Conservation (phyloP, 2,329 filamentous ascomycete species). For the Pseudogymnoascus sp. region DNA sequence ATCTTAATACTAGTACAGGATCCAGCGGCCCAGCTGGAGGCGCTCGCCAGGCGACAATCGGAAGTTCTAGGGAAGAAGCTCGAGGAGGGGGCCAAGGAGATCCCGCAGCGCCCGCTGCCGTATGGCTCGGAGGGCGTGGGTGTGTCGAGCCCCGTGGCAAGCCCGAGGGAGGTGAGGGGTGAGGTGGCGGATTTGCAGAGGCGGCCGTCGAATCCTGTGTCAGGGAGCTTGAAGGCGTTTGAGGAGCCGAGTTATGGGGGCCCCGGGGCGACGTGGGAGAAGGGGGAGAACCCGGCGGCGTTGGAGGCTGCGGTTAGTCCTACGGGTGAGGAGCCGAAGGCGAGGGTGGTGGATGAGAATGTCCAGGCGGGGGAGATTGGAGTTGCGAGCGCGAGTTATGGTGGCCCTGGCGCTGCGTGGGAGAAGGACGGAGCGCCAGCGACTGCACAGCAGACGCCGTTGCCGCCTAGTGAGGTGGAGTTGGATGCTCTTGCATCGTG, state of each 20-base stretch:
- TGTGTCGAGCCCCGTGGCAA: conserved; percentile 31
- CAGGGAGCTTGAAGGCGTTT: not conserved
- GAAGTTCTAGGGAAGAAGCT: conserved; percentile 51
- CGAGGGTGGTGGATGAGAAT: conserved; percentile 29
- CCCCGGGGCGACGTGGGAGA: not conserved
- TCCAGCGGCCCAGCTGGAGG: conserved; percentile 60
- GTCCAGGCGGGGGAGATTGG: conserved; percentile 34
- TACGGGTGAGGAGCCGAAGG: conserved; percentile 31
- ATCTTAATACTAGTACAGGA: conserved; percentile 49
- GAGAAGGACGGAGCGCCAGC: conserved; percentile 41
- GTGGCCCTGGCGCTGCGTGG: conserved; percentile 42
- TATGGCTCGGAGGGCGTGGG: conserved; percentile 43
- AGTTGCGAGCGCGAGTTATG: conserved; percentile 40
- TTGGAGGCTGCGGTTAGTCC: not conserved
- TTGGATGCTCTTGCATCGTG: conserved; percentile 20
- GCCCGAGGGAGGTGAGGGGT: not conserved
- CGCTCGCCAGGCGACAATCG: conserved; percentile 58
- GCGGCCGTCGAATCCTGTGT: not conserved
- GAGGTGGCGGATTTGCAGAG: not conserved
- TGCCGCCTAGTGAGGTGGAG: conserved; percentile 26
- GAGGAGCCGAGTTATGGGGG: conserved; percentile 2
- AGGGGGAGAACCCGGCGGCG: not conserved
- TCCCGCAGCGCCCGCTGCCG: conserved; percentile 43
- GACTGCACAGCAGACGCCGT: conserved; percentile 30
- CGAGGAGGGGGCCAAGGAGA: conserved; percentile 32